phyloP scores from a whole-genome alignment of 192 early-diverging fungal genomes.

The Coemansia sp. region DNA sequence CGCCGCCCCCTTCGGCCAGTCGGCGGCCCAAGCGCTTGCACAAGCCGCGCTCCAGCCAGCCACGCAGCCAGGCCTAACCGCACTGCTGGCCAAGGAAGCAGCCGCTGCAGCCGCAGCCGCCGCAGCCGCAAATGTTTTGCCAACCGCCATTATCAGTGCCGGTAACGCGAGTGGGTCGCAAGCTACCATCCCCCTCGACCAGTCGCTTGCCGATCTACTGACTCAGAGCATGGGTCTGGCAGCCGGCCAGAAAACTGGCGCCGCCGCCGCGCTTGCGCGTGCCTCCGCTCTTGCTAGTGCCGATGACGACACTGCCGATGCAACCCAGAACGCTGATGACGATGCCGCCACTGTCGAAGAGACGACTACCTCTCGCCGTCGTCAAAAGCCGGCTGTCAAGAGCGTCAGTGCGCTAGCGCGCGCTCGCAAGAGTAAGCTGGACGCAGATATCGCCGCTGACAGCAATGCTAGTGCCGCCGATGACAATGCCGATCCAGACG shows the following conservation, averaged over 20 bases:
- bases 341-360: constrained; percentile 1
- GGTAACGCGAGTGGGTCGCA: constrained; percentile 1
- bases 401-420: background rate
- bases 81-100: background rate
- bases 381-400: background rate
- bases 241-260: background rate
- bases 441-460: background rate
- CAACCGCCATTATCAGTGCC: background rate
- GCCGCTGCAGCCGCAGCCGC: background rate
- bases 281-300: background rate
- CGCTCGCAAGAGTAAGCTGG: constrained; percentile 10
- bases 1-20: constrained; percentile 2
- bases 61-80: constrained; percentile 2
- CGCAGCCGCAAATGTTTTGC: background rate
- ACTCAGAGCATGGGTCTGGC: background rate
- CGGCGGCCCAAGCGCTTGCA: too few species aligned
- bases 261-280: background rate
- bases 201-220: constrained; percentile 10
- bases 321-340: background rate
- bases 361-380: background rate
- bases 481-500: background rate
- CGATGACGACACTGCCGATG: constrained; percentile 11
- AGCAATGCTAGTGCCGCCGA: background rate
- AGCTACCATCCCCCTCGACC: constrained; percentile 3
- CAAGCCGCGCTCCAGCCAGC: background rate